Percentiles rank a stretch among this genome's conserved stretches.
phyloP scores from a whole-genome alignment of 1,284 basidiomycete genomes.

The Phaffia rhodozyma region DNA sequence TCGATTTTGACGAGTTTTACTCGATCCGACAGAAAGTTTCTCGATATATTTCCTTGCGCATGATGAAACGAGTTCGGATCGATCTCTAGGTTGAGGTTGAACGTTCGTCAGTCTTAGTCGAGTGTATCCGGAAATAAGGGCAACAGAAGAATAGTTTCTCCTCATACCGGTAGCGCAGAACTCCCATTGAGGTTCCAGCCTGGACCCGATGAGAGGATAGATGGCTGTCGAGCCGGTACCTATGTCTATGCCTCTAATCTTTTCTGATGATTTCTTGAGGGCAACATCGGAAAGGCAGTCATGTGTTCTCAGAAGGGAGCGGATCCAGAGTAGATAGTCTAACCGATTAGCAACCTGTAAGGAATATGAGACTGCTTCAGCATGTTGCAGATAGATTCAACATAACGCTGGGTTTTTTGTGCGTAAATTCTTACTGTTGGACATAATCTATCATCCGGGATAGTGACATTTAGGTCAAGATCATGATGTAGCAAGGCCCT shows the following conservation, averaged over 20 bases:
- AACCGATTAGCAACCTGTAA: conserved; percentile 38
- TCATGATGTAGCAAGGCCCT: conserved; percentile 61
- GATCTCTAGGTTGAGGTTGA: conserved; percentile 43
- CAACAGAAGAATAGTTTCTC: not conserved
- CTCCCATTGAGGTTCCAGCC: conserved; percentile 43
- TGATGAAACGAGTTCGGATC: conserved; percentile 48
- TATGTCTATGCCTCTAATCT: conserved; percentile 49
- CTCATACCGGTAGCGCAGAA: conserved; percentile 59
- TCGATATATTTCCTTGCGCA: conserved; percentile 46
- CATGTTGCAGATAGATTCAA: not conserved
- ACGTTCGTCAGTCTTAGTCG: not conserved
- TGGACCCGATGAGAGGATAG: conserved; percentile 67
- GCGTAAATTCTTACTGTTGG: conserved; percentile 53
- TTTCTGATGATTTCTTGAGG: conserved; percentile 2
- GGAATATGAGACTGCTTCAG: not conserved
- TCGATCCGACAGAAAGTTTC: conserved; percentile 44
- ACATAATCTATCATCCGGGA: conserved; percentile 64
- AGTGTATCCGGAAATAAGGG: not conserved
- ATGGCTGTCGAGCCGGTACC: conserved; percentile 86
- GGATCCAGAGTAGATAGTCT: conserved; percentile 63
- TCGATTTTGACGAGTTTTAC: conserved; percentile 42
- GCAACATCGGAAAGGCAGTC: conserved; percentile 32
- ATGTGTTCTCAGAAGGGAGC: conserved; percentile 7
- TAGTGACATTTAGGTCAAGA: conserved; percentile 49
- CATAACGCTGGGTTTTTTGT: not conserved